Evolutionary conservation across 352 stramenopile species (phyloP).

Genomic region (Peronospora belbahrii): DNA sequence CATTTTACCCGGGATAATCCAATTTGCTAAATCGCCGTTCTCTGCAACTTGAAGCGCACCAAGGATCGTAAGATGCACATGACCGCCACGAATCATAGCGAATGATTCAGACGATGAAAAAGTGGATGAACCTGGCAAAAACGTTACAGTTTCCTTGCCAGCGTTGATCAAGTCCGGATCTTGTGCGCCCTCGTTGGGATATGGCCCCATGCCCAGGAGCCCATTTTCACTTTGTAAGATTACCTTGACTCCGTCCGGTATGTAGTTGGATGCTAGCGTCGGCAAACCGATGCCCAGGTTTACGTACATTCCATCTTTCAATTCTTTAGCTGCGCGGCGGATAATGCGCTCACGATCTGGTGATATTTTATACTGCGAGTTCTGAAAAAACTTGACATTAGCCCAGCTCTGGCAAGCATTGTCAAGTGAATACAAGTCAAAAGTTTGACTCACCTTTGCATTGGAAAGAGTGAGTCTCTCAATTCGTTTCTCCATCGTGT

Average conservation of each 20-base stretch:
- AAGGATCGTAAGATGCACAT: conserved; percentile 95
- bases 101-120: conserved; percentile 94
- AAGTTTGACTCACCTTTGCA: conserved; percentile 24
- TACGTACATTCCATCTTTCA: conserved; percentile 95
- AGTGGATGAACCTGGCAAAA: conserved; percentile 86
- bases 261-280: conserved; percentile 92
- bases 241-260: conserved; percentile 90
- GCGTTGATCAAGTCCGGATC: conserved; percentile 96
- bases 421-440: neutral
- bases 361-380: conserved; percentile 57
- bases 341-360: conserved; percentile 89
- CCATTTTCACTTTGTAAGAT: conserved; percentile 96
- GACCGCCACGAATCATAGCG: conserved; percentile 93
- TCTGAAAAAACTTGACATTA: conserved; percentile 10
- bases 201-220: conserved; percentile 91
- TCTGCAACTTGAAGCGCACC: conserved; percentile 90
- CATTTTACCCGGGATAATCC: conserved; percentile 94
- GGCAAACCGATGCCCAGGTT: conserved; percentile 96
- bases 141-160: conserved; percentile 95
- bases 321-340: conserved; percentile 83
- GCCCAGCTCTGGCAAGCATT: too few relatives aligned
- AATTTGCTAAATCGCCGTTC: conserved; percentile 94
- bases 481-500: conserved; percentile 90
- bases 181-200: conserved; percentile 81
- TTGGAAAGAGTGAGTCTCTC: conserved; percentile 88